These are phyloP conservation scores for Adiantum capillusveneris DNA, from an alignment of 75 land plant species.

Conservation along the genomic window DNA sequence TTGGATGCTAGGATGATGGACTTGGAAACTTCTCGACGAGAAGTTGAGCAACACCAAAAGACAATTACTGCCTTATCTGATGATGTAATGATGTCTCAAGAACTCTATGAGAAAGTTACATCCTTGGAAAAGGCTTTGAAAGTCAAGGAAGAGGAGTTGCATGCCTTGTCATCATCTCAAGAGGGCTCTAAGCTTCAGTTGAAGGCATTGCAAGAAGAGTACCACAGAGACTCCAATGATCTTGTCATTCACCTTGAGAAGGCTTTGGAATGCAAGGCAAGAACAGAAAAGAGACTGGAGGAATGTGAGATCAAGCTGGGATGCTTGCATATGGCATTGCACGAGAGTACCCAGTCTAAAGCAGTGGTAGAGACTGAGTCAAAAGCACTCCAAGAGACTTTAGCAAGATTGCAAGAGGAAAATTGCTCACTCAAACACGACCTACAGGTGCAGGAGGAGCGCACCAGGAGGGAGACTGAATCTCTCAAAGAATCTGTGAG, in stretches of 20 bases:
- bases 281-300: constrained; percentile 1
- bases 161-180: background rate
- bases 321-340: background rate
- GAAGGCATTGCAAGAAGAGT: background rate
- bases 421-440: constrained; percentile 3
- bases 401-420: constrained; percentile 4
- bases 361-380: constrained; percentile 1
- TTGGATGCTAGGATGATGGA: background rate
- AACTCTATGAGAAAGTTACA: background rate
- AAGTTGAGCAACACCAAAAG: background rate
- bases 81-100: background rate
- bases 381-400: background rate
- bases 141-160: constrained; percentile 3
- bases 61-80: background rate
- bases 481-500: background rate
- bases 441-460: background rate
- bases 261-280: background rate
- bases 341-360: background rate
- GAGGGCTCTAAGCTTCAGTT: background rate
- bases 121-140: background rate
- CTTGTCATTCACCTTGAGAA: background rate
- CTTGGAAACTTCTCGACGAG: background rate
- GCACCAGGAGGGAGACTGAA: too few relatives aligned
- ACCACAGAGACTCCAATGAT: background rate
- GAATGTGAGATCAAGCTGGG: constrained; percentile 8